Percentiles rank a stretch among this genome's conserved stretches.
Evolutionary conservation across 306 rosid genomes (phyloP).

Genomic region (Sesbania bispinosa): DNA sequence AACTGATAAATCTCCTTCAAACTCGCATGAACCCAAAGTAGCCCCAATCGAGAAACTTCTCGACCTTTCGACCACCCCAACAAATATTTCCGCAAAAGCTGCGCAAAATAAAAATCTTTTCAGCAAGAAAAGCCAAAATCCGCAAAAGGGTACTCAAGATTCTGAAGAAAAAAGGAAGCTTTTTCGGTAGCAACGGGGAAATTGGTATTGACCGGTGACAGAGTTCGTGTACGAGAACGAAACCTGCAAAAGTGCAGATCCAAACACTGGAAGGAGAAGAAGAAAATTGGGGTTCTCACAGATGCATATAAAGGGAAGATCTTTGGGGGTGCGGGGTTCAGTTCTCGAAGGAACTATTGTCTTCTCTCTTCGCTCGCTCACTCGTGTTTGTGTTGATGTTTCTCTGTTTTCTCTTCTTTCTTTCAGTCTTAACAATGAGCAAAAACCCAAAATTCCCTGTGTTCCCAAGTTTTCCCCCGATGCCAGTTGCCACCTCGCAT

Average conservation of each 20-base stretch:
- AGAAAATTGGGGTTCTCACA: constrained; percentile 7
- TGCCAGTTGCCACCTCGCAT: constrained; percentile 18
- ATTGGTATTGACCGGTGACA: constrained; percentile 19
- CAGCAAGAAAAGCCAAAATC: constrained; percentile 6
- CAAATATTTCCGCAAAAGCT: constrained; percentile 15
- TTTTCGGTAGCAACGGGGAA: not conserved
- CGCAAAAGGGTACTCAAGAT: constrained; percentile 8
- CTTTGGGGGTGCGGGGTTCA: constrained; percentile 15
- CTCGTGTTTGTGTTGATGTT: constrained; percentile 15
- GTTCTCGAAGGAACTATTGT: constrained; percentile 16
- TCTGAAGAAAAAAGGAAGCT: constrained; percentile 8
- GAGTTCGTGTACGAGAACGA: constrained; percentile 20
- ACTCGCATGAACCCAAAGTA: not conserved
- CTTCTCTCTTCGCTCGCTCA: constrained; percentile 4
- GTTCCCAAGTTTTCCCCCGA: not conserved
- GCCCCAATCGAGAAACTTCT: constrained; percentile 29
- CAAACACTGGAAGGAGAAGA: constrained; percentile 10
- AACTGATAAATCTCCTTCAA: not conserved
- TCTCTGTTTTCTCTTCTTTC: not conserved
- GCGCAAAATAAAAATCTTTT: constrained; percentile 24
- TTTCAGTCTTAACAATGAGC: constrained; percentile 8
- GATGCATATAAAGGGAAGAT: constrained; percentile 23
- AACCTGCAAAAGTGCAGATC: constrained; percentile 31
- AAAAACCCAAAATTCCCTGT: constrained; percentile 15
- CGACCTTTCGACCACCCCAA: constrained; percentile 23